Evolutionary conservation across 495 filamentous ascomycete species (phyloP).

Genomic region (Mytilinidion resinicola): DNA sequence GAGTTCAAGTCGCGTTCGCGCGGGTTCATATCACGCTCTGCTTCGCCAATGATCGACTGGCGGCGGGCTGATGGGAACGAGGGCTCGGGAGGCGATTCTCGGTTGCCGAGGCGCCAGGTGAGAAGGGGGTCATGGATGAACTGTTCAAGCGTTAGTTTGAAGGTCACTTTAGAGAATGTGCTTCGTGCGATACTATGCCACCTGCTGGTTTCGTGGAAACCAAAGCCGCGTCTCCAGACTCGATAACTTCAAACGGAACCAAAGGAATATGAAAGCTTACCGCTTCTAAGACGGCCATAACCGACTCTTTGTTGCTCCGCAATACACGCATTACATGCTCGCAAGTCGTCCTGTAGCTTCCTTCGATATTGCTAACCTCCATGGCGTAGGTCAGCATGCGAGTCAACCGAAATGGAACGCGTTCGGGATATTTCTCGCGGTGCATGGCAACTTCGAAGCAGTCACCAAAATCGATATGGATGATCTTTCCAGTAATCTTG

Average conservation of each 20-base stretch:
- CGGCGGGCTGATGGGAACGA: constrained; percentile 73
- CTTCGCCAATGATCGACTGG: constrained; percentile 57
- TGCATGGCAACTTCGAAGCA: constrained; percentile 99
- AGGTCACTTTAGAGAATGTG: too few species aligned
- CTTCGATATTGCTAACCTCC: constrained; percentile 99
- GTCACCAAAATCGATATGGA: constrained; percentile 98
- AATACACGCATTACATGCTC: constrained; percentile 98
- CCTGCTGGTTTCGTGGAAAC: too few species aligned
- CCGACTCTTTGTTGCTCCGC: constrained; percentile 90
- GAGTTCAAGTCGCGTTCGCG: constrained; percentile 1
- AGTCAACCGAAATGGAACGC: constrained; percentile 94
- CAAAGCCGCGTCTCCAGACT: too few species aligned
- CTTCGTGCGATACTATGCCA: too few species aligned
- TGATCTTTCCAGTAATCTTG: constrained; percentile 86
- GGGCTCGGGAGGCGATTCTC: constrained; percentile 70
- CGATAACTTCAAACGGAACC: too few species aligned
- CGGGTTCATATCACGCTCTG: constrained; percentile 9
- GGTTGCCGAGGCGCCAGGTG: constrained; percentile 88
- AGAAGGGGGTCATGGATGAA: constrained; percentile 98
- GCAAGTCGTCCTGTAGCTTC: constrained; percentile 93
- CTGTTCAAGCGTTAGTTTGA: constrained; percentile 35
- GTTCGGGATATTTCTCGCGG: constrained; percentile 96
- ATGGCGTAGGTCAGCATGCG: constrained; percentile 99
- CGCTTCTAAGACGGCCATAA: constrained; percentile 97
- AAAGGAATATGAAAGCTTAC: constrained; percentile 49